A percentile compares a stretch with the other conserved stretches of the same genome.
phyloP scores from a whole-genome alignment of 2,329 filamentous ascomycete species.

The Trichoderma cornu-damae region DNA sequence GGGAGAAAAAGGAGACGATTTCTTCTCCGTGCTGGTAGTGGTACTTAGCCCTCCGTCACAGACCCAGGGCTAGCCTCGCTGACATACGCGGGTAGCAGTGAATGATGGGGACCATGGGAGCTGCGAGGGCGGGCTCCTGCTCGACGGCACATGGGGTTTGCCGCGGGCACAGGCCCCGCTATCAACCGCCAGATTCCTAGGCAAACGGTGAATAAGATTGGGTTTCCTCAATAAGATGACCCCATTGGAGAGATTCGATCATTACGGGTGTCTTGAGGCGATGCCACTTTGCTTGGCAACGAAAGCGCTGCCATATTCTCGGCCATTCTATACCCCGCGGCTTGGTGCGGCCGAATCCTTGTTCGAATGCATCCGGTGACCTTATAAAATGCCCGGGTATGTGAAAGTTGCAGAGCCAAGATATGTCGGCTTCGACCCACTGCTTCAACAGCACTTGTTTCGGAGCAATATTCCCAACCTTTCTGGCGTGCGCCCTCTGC shows the following conservation, averaged over 20 bases:
- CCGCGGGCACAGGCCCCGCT: slow-evolving; percentile 11
- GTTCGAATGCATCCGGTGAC: background rate
- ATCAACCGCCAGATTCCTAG: background rate
- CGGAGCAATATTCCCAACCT: background rate
- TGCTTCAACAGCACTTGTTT: background rate
- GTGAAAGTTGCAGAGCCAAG: background rate
- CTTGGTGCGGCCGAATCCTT: background rate
- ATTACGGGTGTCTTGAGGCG: background rate
- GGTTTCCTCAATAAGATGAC: background rate
- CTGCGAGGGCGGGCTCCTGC: background rate
- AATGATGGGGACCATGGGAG: background rate
- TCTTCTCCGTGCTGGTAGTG: too few relatives aligned
- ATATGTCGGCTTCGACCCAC: background rate
- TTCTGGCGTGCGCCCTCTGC: background rate
- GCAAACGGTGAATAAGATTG: background rate
- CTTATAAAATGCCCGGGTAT: background rate
- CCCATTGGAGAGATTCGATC: slow-evolving; percentile 4
- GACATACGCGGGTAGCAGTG: background rate
- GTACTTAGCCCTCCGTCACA: background rate
- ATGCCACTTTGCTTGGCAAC: background rate
- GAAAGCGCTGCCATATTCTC: background rate
- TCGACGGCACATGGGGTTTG: background rate
- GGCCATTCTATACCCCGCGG: slow-evolving; percentile 1
- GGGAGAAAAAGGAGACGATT: background rate
- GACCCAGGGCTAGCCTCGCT: background rate